phyloP scores from a whole-genome alignment of 805 yeast species.

The Wickerhamiella spandovensis region DNA sequence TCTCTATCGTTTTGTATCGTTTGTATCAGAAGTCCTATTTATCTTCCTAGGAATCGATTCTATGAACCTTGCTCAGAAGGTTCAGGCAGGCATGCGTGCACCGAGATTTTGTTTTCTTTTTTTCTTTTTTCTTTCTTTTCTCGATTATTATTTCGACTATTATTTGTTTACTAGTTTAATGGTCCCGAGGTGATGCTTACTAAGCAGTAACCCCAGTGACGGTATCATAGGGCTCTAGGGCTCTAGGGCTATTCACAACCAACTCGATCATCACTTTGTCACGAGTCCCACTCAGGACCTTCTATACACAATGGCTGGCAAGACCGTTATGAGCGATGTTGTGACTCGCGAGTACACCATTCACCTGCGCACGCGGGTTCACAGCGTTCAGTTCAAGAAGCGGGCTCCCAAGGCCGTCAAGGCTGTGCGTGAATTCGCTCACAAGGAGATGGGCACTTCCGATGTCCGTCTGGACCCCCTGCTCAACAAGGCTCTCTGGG shows the following conservation, averaged over 20 bases:
- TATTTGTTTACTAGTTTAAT: no score
- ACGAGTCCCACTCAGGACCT: background rate
- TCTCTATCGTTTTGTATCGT: no score
- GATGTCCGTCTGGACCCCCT: conserved; percentile 99
- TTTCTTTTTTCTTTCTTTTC: no score
- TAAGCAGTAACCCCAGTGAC: no score
- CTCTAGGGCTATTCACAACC: background rate
- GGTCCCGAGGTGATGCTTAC: no score
- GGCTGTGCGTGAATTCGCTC: conserved; percentile 97
- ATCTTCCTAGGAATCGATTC: no score
- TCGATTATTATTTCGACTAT: no score
- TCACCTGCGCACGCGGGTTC: conserved; percentile 98
- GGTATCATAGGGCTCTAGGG: background rate
- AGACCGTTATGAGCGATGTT: conserved; percentile 90
- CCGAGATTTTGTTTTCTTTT: no score
- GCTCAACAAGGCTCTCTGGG: conserved; percentile 97
- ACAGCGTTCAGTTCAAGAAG: conserved; percentile 98
- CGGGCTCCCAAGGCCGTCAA: conserved; percentile 99
- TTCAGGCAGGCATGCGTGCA: no score
- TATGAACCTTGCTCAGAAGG: no score
- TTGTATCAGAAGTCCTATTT: no score
- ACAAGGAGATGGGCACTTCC: conserved; percentile 96
- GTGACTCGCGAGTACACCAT: conserved; percentile 99
- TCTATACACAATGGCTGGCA: conserved; percentile 28
- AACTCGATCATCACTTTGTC: background rate